Evolutionary conservation across 306 rosid genomes (phyloP), one percentile per base, ranked within the genome.

Genomic region (Cucumis cinereus): DNA sequence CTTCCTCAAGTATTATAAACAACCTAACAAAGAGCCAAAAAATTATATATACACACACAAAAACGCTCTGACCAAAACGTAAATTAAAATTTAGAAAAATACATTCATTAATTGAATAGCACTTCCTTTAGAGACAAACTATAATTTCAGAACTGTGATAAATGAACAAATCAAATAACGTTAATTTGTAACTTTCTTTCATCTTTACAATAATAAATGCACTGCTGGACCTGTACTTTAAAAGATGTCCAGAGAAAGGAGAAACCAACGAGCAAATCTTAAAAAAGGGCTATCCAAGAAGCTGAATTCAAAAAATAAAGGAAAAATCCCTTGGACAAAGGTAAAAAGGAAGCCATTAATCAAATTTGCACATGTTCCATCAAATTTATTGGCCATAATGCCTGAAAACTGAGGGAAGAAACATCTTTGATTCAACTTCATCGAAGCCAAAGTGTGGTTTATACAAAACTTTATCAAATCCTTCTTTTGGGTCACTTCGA

Each of bases 251-350:
- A 67, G 54, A 40, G 30, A 23, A 67, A 67, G 11, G 73, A 16
- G 9, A 13, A 47, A 69, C 55, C 56, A 43, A 23, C 1, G 13
- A 13, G 33, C 33, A 68, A 9, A 67, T 26, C 50, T 66, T 5
- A 38, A n/a, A n/a, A 64, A 35, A 67, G 13, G 53, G 35, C 35
- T 68, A 45, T 20, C 56, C 74, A 45, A 26, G 47, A 23, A 45
- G 75, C 58, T 26, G 58, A 47, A 47, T 47, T n/a, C 45, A 68
- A 68, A 68, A 68, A 68, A 64, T 38, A 36, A 71, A 71, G 38
- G 8, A 16, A 49, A 71, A 50, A 8, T 8, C 59, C 23, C 60
- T 47, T 2, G 41, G 43, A 50, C 59, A 47, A 24, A 71, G 57
- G 43, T 49, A 3, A 28, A 70, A 23, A 38, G 49, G 26, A 26